Evolutionary conservation across 805 yeast genomes (phyloP).

Genomic region (Candida patagonica): DNA sequence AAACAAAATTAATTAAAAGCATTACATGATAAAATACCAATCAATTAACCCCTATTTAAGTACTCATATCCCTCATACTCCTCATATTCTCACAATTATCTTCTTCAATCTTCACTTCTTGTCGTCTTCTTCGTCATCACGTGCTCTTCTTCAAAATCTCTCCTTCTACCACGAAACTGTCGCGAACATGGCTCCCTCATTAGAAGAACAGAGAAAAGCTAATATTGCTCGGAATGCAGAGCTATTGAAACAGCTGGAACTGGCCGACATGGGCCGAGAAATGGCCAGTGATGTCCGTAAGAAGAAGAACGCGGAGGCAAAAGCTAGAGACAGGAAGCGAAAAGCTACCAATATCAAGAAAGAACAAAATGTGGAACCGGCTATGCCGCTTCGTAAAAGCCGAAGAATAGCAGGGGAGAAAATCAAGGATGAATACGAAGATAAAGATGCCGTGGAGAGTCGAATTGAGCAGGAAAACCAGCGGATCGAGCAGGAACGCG

Average conservation of each 20-base stretch:
- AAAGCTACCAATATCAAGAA: constrained; percentile 18
- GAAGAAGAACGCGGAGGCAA: constrained; percentile 22
- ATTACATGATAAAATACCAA: too few species aligned
- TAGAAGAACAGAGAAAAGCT: constrained; percentile 26
- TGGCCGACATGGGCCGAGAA: constrained; percentile 48
- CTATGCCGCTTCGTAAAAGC: constrained; percentile 61
- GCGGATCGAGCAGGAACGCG: constrained; percentile 33
- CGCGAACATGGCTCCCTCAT: constrained; percentile 19
- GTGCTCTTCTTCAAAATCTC: too few species aligned
- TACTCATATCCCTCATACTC: too few species aligned
- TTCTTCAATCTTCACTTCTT: too few species aligned
- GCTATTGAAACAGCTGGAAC: constrained; percentile 59
- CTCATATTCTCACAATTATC: too few species aligned
- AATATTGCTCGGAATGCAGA: constrained; percentile 72
- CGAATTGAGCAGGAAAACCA: constrained; percentile 19
- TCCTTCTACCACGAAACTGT: too few species aligned
- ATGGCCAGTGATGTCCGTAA: constrained; percentile 36
- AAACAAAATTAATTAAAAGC: too few species aligned
- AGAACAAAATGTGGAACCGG: constrained; percentile 20
- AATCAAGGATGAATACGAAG: constrained; percentile 41
- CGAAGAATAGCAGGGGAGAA: constrained; percentile 68
- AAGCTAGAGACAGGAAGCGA: constrained; percentile 15
- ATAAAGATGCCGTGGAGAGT: constrained; percentile 16
- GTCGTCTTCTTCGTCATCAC: too few species aligned
- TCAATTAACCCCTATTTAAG: too few species aligned